Conservation (phyloP, 768 basidiomycete species). For the Tulasnella sp. region DNA sequence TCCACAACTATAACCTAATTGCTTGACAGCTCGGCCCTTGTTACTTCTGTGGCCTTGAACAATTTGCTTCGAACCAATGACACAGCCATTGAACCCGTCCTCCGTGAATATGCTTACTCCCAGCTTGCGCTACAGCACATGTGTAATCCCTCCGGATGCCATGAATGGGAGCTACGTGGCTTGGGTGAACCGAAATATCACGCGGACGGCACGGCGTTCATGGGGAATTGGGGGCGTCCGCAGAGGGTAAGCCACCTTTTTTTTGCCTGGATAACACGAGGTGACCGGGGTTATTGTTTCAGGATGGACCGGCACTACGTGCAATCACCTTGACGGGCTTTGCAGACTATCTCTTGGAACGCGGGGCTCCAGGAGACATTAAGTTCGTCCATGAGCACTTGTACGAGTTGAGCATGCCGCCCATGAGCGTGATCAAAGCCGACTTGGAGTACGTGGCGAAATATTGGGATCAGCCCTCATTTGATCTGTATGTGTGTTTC, state of each 20-base stretch:
- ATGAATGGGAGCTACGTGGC: constrained; percentile 22
- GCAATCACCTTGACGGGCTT: constrained; percentile 26
- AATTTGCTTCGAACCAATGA: constrained; percentile 22
- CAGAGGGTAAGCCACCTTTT: constrained; percentile 22
- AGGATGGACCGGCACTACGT: constrained; percentile 28
- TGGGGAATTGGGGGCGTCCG: constrained; percentile 27
- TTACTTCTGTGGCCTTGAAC: constrained; percentile 26
- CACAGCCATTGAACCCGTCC: constrained; percentile 20
- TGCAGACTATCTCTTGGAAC: constrained; percentile 25
- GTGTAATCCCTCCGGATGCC: constrained; percentile 24
- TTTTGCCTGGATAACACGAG: not conserved
- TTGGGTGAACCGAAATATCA: constrained; percentile 29
- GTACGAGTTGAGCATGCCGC: constrained; percentile 20
- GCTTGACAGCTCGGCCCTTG: not conserved
- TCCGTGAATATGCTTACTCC: constrained; percentile 22
- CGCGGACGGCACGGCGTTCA: constrained; percentile 25
- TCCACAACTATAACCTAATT: not conserved
- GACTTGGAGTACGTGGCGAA: constrained; percentile 28
- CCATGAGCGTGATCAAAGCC: constrained; percentile 26
- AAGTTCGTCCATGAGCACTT: constrained; percentile 22
- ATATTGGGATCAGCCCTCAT: constrained; percentile 23
- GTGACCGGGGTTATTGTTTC: not conserved
- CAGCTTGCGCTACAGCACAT: constrained; percentile 24
- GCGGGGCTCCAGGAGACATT: constrained; percentile 21
- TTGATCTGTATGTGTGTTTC: constrained; percentile 26